These are phyloP conservation scores for Phytopythium helicoides DNA, from an alignment of 352 stramenopile genomes.

Conservation along the genomic window DNA sequence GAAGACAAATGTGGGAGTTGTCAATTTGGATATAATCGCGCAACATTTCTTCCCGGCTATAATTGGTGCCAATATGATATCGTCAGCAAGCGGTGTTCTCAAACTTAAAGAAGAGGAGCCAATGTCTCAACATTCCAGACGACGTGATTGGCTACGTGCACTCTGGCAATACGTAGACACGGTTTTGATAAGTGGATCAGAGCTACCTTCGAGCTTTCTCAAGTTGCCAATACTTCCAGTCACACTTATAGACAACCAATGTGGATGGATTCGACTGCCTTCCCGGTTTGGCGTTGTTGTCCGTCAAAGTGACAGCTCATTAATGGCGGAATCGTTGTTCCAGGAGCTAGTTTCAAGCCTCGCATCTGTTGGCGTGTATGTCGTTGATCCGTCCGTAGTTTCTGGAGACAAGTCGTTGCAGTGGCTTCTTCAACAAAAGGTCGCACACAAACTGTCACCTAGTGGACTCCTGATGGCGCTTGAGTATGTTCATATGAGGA, in stretches of 20 bases:
- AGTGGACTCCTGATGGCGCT: conserved; percentile 41
- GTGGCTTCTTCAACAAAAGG: conserved; percentile 40
- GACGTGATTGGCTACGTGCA: conserved; percentile 39
- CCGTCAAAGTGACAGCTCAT: conserved; percentile 11
- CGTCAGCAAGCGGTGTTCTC: conserved; percentile 25
- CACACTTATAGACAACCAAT: conserved; percentile 9
- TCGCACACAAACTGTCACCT: conserved; percentile 43
- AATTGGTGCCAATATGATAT: conserved; percentile 29
- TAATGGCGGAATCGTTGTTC: conserved; percentile 9
- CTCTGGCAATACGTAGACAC: conserved; percentile 54
- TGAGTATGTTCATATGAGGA: conserved; percentile 26
- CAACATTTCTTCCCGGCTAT: conserved; percentile 42
- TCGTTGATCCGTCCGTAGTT: conserved; percentile 42
- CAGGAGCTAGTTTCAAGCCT: conserved; percentile 26
- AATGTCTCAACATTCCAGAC: background rate
- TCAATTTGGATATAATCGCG: conserved; percentile 29
- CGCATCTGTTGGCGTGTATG: conserved; percentile 36
- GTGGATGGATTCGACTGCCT: conserved; percentile 32
- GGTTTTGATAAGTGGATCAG: conserved; percentile 23
- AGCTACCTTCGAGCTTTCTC: conserved; percentile 19
- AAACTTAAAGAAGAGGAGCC: conserved; percentile 14
- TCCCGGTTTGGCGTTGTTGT: conserved; percentile 35
- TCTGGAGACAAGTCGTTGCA: conserved; percentile 33
- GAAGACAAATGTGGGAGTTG: conserved; percentile 38
- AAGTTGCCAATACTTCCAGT: conserved; percentile 52